Conservation (phyloP, 495 filamentous ascomycete species). For the Amphirosellinia nigrospora region DNA sequence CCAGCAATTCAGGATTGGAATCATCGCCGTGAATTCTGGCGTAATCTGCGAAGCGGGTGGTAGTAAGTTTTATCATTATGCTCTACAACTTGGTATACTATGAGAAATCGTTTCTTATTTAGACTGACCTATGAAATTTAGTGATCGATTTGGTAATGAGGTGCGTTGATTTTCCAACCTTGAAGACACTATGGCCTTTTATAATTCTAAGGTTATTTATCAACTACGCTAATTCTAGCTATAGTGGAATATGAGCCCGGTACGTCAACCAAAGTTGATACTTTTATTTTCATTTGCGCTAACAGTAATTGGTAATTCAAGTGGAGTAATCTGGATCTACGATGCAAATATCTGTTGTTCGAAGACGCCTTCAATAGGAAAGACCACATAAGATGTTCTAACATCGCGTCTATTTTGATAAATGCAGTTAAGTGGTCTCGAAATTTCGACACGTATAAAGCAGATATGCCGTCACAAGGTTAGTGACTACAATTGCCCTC, state of each 20-base stretch:
- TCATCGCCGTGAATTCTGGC: too few species aligned
- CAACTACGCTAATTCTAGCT: not conserved
- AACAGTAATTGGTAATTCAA: not conserved
- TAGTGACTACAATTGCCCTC: not conserved
- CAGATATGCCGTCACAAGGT: not conserved
- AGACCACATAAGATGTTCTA: not conserved
- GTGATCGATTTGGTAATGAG: too few species aligned
- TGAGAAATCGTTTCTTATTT: too few species aligned
- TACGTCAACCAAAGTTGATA: not conserved
- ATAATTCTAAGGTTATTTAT: not conserved
- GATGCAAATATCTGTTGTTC: not conserved
- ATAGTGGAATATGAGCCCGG: not conserved
- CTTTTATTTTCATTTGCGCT: not conserved
- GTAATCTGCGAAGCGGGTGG: too few species aligned
- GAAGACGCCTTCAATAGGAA: not conserved
- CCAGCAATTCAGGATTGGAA: too few species aligned
- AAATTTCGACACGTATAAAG: not conserved
- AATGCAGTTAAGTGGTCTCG: not conserved
- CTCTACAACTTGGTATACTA: too few species aligned
- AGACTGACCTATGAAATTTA: too few species aligned
- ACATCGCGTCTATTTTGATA: not conserved
- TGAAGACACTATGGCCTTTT: too few species aligned
- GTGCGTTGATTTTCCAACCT: too few species aligned
- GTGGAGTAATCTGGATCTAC: not conserved
- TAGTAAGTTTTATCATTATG: too few species aligned